Evolutionary conservation across 768 basidiomycete species (phyloP), one percentile per base, ranked within the genome.

Genomic region (Leccinum sublutescens): DNA sequence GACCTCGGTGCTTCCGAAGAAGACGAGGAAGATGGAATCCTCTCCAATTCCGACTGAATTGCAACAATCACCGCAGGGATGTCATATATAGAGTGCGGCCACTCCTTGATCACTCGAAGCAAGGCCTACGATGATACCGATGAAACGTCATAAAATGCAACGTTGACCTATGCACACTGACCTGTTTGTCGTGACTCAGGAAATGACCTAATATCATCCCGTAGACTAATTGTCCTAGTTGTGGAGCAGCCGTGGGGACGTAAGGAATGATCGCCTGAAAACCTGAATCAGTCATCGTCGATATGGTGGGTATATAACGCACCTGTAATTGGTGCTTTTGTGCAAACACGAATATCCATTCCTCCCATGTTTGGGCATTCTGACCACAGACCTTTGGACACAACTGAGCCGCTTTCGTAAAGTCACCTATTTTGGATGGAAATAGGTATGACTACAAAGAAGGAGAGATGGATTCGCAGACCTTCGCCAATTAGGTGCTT

Each of bases 141-240:
- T 64, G 31, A 61, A 34, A 34, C 43, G 10, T 11, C 17, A 38
- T 34, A 52, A 36, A 14, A 53, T 17, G 15, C 31, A 33, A 27
- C 43, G 12, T 23, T 10, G 34, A 27, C n/a, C 10, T 31, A 34
- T 53, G 43, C 6, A 48, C 29, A 21, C 69, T 58, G n/a, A 91
- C 94, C 69, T 80, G 74, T 68, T 82, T 83, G 71, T 98, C 91
- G 55, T 91, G 85, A 3, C 83, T 78, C 27, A 98, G 74, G 72
- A 93, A 91, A 71, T 97, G 84, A 0, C 86, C 93, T 7, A 99
- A 81, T 48, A 98, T 86, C 90, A 98, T 93, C 72, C 96, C 95
- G 72, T 98, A 99, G 3, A 96, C 91, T 29, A 95, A 70, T 64
- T 87, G 86, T 38, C 87, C 85, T 11, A 98, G 81, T 54, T 86